These are phyloP conservation scores for Macrotyloma uniflorum DNA, from an alignment of 306 rosid species.

Conservation along the genomic window DNA sequence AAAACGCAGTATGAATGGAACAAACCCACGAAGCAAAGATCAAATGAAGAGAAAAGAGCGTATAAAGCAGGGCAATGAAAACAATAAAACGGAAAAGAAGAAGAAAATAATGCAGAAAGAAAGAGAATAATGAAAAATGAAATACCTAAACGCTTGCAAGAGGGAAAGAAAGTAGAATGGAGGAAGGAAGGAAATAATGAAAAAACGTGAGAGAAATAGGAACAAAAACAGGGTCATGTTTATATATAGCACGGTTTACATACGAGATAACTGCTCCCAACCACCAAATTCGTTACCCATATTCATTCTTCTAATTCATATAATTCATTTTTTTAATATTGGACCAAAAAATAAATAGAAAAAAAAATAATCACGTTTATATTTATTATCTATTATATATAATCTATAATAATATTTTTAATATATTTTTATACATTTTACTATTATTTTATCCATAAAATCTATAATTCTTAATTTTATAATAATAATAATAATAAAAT, in stretches of 20 bases:
- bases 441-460: no score
- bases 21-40: not conserved
- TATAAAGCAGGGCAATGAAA: no score
- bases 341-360: no score
- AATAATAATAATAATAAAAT: no score
- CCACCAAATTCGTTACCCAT: conserved; percentile 23
- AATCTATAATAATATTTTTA: no score
- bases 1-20: not conserved
- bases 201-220: conserved; percentile 4
- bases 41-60: not conserved
- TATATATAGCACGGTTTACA: conserved; percentile 23
- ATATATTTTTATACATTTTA: no score
- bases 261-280: conserved; percentile 35
- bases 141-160: conserved; percentile 21
- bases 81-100: not conserved
- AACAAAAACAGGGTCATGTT: not conserved
- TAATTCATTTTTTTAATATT: no score
- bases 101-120: not conserved
- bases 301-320: no score
- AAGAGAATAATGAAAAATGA: not conserved
- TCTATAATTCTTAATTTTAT: no score
- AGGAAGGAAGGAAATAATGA: not conserved
- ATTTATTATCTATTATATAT: no score
- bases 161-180: not conserved
- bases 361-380: no score